Evolutionary conservation across 2,329 filamentous ascomycete genomes (phyloP).

Genomic region (Alternaria arbusti): DNA sequence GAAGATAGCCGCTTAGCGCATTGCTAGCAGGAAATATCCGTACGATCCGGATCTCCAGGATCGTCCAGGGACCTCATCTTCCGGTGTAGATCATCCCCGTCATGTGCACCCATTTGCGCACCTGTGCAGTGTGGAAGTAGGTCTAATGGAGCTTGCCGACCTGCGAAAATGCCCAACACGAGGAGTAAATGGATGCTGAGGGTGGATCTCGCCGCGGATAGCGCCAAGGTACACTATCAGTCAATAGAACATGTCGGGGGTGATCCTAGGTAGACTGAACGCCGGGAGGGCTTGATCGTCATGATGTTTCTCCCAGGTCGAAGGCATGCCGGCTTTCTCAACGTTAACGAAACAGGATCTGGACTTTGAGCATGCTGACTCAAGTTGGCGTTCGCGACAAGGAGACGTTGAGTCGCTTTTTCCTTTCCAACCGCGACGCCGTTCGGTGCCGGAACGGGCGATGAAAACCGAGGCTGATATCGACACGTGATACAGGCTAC

Average conservation of each 20-base stretch:
- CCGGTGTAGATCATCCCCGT: conserved; percentile 9
- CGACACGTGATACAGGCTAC: neutral
- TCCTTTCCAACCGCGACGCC: neutral
- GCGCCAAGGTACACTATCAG: conserved; percentile 8
- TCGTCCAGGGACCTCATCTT: conserved; percentile 11
- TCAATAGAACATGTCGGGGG: conserved; percentile 10
- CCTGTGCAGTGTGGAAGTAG: neutral
- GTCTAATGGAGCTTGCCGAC: conserved; percentile 5
- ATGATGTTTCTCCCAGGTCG: neutral
- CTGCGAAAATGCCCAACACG: neutral
- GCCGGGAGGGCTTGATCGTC: conserved; percentile 2
- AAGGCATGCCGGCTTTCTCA: neutral
- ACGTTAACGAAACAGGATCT: neutral
- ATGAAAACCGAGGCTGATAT: neutral
- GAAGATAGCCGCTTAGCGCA: conserved; percentile 10
- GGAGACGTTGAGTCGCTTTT: neutral
- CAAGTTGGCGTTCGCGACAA: neutral
- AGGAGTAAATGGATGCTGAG: conserved; percentile 2
- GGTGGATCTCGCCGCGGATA: conserved; percentile 1
- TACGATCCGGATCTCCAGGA: conserved; percentile 14
- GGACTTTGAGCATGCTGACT: neutral
- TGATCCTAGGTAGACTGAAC: conserved; percentile 1
- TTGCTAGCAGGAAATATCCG: conserved; percentile 6
- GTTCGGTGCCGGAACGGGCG: neutral
- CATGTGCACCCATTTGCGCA: conserved; percentile 5